A percentile compares a stretch with the other conserved stretches of the same genome.
phyloP scores from a whole-genome alignment of 176 grass and related monocot genomes.

The Olyra latifolia region DNA sequence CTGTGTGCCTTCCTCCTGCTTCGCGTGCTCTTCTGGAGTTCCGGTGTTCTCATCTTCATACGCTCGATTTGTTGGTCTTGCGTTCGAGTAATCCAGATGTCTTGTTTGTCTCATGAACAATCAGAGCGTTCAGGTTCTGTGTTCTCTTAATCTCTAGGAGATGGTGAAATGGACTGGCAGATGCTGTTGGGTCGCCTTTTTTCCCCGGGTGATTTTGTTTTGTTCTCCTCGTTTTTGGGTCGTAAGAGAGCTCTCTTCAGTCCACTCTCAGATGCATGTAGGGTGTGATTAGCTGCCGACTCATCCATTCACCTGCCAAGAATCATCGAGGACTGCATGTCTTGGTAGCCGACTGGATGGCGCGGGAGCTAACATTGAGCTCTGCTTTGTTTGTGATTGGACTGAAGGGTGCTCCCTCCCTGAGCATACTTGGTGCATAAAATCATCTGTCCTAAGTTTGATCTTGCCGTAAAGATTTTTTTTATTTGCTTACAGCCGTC shows the following conservation, averaged over 20 bases:
- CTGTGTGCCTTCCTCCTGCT: not conserved
- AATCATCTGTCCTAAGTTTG: not conserved
- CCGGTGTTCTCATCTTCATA: not conserved
- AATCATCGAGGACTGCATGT: not conserved
- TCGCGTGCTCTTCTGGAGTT: not conserved
- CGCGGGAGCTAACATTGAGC: constrained; percentile 74
- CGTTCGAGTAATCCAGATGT: constrained; percentile 2
- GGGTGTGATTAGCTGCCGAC: constrained; percentile 84
- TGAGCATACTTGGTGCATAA: constrained; percentile 19
- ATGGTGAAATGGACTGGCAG: not conserved
- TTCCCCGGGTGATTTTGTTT: not conserved
- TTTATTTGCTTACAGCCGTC: not conserved
- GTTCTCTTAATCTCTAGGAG: not conserved
- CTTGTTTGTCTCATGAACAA: not conserved
- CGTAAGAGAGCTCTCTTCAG: constrained; percentile 95
- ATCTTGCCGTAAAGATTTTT: not conserved
- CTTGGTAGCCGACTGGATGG: constrained; percentile 81
- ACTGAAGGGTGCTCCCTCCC: constrained; percentile 95
- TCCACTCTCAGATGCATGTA: constrained; percentile 70
- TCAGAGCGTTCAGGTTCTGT: not conserved
- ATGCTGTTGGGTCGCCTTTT: not conserved
- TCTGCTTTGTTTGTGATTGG: constrained; percentile 68
- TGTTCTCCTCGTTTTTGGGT: not conserved
- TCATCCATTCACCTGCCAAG: constrained; percentile 75
- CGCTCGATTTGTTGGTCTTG: not conserved